Evolutionary conservation across 768 basidiomycete species (phyloP), one percentile per base, ranked within the genome.

Genomic region (Rhizopogon vesiculosus): DNA sequence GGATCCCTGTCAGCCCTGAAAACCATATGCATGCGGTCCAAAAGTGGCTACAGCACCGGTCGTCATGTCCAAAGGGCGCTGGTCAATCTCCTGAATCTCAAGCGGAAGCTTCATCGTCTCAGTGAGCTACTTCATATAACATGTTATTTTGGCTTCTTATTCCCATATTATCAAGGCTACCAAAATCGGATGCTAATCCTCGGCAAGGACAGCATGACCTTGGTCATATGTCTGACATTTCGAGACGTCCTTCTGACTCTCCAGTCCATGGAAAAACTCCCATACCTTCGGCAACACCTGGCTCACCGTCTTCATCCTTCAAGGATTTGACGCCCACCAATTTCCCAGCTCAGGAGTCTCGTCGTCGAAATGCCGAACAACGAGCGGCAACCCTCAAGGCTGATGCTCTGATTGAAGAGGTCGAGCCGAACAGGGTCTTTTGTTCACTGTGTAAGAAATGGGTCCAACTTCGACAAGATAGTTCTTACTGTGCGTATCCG

Each of bases 391-490:
- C 82, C 2, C 76, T 92, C 38, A 77, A 84, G 6, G 80, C 83
- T 1, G 90, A 92, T 67, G 63, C 71, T 0, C 74, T 89, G 7
- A 80, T 90, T 52, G 79, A 77, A 18, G 77, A 82, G 54, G 89
- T 91, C 35, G 88, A 91, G 62, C 84, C 87, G 0, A 86, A 85
- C 61, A 69, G 84, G 29, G 87, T 91, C 0, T 89, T 90, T 61
- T 92, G 89, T 64, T 74, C 76, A 3, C 68, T 91, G 1, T 92
- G 90, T 65, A 76, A 80, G 63, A 90, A 91, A 69, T 91, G 89
- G 89, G 87, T 91, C 1, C 89, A 91, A 68, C 76, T 91, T 18
- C 69, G 89, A 42, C 88, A 89, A 66, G 89, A 91, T 61, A 84
- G 82, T 57, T 81, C 82, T 9, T 91, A 86, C 66, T 91, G 89